These are phyloP conservation scores for Ganoderma lucidum DNA, from an alignment of 1,284 basidiomycete species.

Conservation along the genomic window DNA sequence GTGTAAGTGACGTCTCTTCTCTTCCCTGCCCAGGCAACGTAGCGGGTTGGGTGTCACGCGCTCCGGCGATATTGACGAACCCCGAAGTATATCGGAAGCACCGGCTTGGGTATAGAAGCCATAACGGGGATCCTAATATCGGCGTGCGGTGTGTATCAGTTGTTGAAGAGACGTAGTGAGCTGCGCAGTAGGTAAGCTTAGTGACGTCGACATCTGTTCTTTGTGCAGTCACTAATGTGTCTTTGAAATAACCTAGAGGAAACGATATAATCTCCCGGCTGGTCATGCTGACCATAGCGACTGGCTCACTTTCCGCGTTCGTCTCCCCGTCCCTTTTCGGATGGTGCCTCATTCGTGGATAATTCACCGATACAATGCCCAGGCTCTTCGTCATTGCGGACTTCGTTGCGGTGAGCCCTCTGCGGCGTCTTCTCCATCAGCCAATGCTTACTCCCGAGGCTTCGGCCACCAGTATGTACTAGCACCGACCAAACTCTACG, in stretches of 20 bases:
- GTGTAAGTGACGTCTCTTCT: neutral
- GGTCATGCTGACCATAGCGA: neutral
- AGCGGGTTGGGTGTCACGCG: neutral
- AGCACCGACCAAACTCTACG: neutral
- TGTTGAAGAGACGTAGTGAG: neutral
- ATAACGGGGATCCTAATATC: neutral
- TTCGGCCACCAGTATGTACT: neutral
- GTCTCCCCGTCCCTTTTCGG: neutral
- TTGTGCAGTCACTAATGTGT: neutral
- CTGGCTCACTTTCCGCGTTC: neutral
- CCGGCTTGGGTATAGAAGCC: neutral
- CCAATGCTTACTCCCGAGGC: neutral
- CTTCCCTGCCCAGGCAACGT: neutral
- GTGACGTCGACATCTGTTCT: no score
- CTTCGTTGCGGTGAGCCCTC: neutral
- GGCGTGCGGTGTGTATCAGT: neutral
- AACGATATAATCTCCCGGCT: neutral
- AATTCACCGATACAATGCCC: neutral
- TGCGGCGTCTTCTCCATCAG: neutral
- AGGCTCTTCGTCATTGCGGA: neutral
- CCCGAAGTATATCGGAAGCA: constrained; percentile 2
- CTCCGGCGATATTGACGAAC: neutral
- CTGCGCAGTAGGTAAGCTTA: neutral
- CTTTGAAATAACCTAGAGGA: neutral
- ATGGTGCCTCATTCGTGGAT: neutral